Conservation (phyloP, 345 rosid genomes). For the Combretum micranthum region DNA sequence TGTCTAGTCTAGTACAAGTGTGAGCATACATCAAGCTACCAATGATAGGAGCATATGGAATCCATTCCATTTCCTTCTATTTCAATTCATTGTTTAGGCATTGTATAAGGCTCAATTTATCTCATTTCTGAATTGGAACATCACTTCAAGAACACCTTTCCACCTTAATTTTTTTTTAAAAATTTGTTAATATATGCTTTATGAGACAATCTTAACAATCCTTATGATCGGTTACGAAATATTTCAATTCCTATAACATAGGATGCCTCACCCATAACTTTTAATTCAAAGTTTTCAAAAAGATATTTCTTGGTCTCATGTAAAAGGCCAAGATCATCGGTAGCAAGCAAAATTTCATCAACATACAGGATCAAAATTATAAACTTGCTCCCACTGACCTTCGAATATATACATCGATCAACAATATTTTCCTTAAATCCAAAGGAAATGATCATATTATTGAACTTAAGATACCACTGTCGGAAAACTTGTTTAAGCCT, state of each 20-base stretch:
- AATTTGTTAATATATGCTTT: neutral
- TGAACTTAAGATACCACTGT: neutral
- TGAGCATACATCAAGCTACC: neutral
- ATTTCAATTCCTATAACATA: too few relatives aligned
- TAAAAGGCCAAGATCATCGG: too few relatives aligned
- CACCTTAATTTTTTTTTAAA: neutral
- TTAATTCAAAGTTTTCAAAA: too few relatives aligned
- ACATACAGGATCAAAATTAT: neutral
- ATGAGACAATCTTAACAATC: neutral
- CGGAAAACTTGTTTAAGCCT: neutral
- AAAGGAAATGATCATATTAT: neutral
- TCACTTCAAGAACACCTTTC: too few relatives aligned
- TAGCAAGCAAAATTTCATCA: too few relatives aligned
- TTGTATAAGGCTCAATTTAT: too few relatives aligned
- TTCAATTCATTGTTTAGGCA: too few relatives aligned
- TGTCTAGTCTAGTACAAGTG: neutral
- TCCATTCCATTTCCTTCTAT: too few relatives aligned
- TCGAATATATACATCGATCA: neutral
- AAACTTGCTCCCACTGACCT: constrained; percentile 1
- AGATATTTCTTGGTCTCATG: too few relatives aligned
- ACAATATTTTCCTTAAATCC: neutral
- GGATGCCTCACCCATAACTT: too few relatives aligned
- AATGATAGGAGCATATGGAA: too few relatives aligned
- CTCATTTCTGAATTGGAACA: too few relatives aligned
- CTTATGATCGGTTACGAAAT: neutral